These are phyloP conservation scores for Epichloe aotearoae DNA, from an alignment of 2,329 filamentous ascomycete genomes.

Conservation along the genomic window DNA sequence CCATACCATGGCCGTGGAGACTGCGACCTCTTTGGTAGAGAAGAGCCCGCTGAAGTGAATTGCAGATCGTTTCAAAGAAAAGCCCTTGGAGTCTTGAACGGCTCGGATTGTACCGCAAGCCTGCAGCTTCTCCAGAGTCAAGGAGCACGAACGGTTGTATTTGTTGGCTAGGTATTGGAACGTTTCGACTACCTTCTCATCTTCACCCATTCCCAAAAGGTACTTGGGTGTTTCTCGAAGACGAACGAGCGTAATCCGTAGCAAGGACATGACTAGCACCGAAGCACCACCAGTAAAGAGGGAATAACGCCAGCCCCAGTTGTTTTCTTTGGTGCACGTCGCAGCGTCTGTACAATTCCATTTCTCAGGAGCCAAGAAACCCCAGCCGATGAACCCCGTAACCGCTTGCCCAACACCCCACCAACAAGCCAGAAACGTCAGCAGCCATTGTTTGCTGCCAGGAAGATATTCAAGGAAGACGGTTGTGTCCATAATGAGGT, in stretches of 20 bases:
- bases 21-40: slow-evolving; percentile 41
- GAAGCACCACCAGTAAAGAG: slow-evolving; percentile 32
- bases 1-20: slow-evolving; percentile 54
- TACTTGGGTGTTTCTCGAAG: slow-evolving; percentile 37
- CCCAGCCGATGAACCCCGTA: slow-evolving; percentile 31
- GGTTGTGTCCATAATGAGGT: slow-evolving; percentile 36
- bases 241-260: slow-evolving; percentile 31
- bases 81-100: slow-evolving; percentile 20
- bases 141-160: slow-evolving; percentile 21
- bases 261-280: slow-evolving; percentile 29
- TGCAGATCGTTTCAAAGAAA: slow-evolving; percentile 19
- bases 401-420: slow-evolving; percentile 40
- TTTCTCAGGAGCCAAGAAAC: slow-evolving; percentile 34
- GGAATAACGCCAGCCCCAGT: slow-evolving; percentile 37
- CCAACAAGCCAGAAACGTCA: slow-evolving; percentile 32
- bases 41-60: slow-evolving; percentile 54
- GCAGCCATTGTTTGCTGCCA: slow-evolving; percentile 31
- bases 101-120: slow-evolving; percentile 30
- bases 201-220: slow-evolving; percentile 30
- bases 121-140: slow-evolving; percentile 32
- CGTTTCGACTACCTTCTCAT: slow-evolving; percentile 34
- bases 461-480: slow-evolving; percentile 40
- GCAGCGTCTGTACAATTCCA: slow-evolving; percentile 26
- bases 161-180: slow-evolving; percentile 37
- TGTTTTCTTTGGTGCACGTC: slow-evolving; percentile 32